A percentile compares a stretch with the other conserved stretches of the same genome.
Evolutionary conservation across 768 basidiomycete genomes (phyloP).

Genomic region (Collybia sordida): DNA sequence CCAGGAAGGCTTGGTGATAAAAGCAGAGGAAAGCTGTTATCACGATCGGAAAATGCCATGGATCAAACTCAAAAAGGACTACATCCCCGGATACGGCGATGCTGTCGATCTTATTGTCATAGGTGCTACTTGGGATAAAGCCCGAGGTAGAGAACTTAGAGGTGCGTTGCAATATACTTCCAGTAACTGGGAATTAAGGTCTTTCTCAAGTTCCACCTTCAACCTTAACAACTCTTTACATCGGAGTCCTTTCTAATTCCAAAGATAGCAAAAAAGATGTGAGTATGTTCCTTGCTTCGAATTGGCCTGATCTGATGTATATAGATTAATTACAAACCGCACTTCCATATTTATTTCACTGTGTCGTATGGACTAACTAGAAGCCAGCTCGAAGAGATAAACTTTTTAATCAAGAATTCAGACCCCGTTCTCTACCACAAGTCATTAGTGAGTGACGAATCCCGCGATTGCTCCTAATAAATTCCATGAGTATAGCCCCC

Average conservation of each 20-base stretch:
- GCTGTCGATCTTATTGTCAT: slow-evolving; percentile 75
- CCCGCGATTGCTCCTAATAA: not conserved
- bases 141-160: slow-evolving; percentile 72
- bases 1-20: slow-evolving; percentile 77
- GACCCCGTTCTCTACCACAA: slow-evolving; percentile 32
- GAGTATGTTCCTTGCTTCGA: slow-evolving; percentile 12
- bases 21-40: slow-evolving; percentile 68
- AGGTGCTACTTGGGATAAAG: slow-evolving; percentile 78
- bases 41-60: slow-evolving; percentile 66
- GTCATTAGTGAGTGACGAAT: slow-evolving; percentile 16
- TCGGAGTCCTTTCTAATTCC: slow-evolving; percentile 63
- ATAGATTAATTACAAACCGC: slow-evolving; percentile 48
- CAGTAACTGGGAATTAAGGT: not conserved
- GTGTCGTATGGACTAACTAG: slow-evolving; percentile 74
- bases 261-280: slow-evolving; percentile 39
- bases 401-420: slow-evolving; percentile 58
- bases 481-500: slow-evolving; percentile 15
- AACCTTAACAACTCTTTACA: slow-evolving; percentile 77
- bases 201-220: slow-evolving; percentile 61
- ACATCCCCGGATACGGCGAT: slow-evolving; percentile 84
- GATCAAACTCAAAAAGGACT: slow-evolving; percentile 90
- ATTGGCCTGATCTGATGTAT: not conserved
- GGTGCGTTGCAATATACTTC: slow-evolving; percentile 41
- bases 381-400: slow-evolving; percentile 67
- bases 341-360: slow-evolving; percentile 74